Evolutionary conservation across 495 filamentous ascomycete genomes (phyloP).

Genomic region (Umbilicaria muhlenbergii): DNA sequence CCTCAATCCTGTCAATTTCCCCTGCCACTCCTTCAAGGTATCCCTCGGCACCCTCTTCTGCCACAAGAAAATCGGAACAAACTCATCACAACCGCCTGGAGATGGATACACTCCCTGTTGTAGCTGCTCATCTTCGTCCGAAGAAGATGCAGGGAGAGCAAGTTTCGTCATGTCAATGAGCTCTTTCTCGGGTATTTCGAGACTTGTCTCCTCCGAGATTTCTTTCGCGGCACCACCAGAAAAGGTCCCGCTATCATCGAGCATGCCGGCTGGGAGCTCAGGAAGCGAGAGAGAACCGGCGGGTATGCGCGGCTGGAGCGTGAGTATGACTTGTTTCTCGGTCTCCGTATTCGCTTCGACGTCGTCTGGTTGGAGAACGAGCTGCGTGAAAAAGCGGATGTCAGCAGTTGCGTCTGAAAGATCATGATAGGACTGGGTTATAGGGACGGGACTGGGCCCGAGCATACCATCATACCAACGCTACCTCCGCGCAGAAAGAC

Average conservation of each 20-base stretch:
- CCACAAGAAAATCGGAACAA: slow-evolving; percentile 61
- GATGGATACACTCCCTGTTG: slow-evolving; percentile 58
- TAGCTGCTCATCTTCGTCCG: slow-evolving; percentile 29
- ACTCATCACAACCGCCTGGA: slow-evolving; percentile 73
- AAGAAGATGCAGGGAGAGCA: slow-evolving; percentile 18
- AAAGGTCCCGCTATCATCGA: slow-evolving; percentile 65
- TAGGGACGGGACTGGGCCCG: not conserved
- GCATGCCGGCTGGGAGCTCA: slow-evolving; percentile 82
- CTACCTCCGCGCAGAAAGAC: slow-evolving; percentile 70
- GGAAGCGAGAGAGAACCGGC: slow-evolving; percentile 60
- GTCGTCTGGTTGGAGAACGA: slow-evolving; percentile 61
- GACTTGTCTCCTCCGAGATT: slow-evolving; percentile 66
- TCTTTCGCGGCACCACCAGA: slow-evolving; percentile 65
- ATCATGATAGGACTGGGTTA: not conserved
- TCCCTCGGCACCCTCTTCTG: slow-evolving; percentile 48
- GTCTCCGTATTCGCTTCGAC: slow-evolving; percentile 25
- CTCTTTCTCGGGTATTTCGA: slow-evolving; percentile 37
- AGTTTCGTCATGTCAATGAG: slow-evolving; percentile 57
- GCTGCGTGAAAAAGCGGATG: slow-evolving; percentile 14
- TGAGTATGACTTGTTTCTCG: slow-evolving; percentile 59
- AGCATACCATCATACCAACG: slow-evolving; percentile 60
- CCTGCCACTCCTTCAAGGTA: slow-evolving; percentile 52
- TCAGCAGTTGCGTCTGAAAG: slow-evolving; percentile 2
- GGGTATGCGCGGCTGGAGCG: slow-evolving; percentile 69
- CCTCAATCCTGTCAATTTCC: slow-evolving; percentile 62